Evolutionary conservation across 768 basidiomycete genomes (phyloP), one percentile per base, ranked within the genome.

Genomic region (Sistotremastrum suecicum): DNA sequence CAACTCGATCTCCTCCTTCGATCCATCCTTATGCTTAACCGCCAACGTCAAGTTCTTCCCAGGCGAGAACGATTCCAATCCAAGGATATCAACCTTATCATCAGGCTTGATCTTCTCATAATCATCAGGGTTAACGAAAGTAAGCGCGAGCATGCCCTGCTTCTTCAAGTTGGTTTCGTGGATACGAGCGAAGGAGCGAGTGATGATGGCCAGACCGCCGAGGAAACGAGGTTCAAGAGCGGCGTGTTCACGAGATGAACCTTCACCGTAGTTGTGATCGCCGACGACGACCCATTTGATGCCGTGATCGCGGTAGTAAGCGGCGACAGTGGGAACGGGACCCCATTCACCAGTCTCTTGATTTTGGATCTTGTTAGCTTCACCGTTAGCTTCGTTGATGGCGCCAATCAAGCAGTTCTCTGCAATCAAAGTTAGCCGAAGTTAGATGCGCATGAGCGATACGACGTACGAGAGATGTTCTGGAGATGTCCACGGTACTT

Each of bases 131-230:
- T 97, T 76, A 50, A 65, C 84, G 60, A 98, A 95, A 50, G 90
- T 95, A 54, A 98, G 71, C 2, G 91, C 91, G 51, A 97, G 86
- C 88, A 94, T 91, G 56, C 91, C 91, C 70, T 97, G 92, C 78
- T 97, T 97, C 83, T 98, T 98, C 78, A 91, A 69, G 74, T 92
- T 91, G 60, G 89, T 89, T 70, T 87, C 91, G 67, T 94, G 92
- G 67, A 97, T 97, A 66, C 92, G 89, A 44, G 92, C 92, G 65
- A 97, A 98, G 34, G 87, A 91, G 62, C 90, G 79, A 61, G 83
- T 84, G 64, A 99, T 92, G 70, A 97, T 86, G 31, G 94, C 94
- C 47, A 90, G 73, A 51, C 92, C 94, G 50, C 90, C 91, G 48
- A 95, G 83, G 76, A 76, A 95, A 43, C 91, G 82, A 29, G 91